A percentile compares a stretch with the other conserved stretches of the same genome.
Conservation (phyloP, 2,329 filamentous ascomycete genomes). For the Lomentospora prolificans region DNA sequence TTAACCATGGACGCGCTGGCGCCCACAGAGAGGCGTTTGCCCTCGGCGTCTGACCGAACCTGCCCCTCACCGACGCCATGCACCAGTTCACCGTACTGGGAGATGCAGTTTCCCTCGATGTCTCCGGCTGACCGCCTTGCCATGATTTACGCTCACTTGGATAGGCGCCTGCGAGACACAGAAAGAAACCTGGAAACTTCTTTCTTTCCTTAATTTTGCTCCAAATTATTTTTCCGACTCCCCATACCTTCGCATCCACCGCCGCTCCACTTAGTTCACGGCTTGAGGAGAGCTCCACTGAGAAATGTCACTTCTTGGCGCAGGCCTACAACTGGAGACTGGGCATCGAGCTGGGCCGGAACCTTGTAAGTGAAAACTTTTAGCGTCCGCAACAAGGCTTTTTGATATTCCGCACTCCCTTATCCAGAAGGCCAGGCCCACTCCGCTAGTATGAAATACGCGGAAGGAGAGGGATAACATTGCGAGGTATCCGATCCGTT, state of each 20-base stretch:
- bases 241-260: background rate
- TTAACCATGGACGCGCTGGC: too few relatives aligned
- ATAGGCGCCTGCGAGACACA: too few relatives aligned
- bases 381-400: background rate
- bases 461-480: too few relatives aligned
- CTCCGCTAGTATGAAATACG: too few relatives aligned
- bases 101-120: too few relatives aligned
- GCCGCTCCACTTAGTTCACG: background rate
- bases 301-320: background rate
- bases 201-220: background rate
- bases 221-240: background rate
- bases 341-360: background rate
- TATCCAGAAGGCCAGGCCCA: too few relatives aligned
- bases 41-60: background rate
- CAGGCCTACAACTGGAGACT: background rate
- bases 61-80: background rate
- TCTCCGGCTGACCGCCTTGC: background rate
- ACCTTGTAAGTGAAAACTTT: background rate
- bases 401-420: background rate
- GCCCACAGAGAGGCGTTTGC: background rate
- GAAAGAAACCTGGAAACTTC: too few relatives aligned
- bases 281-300: background rate
- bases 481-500: too few relatives aligned
- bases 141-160: too few relatives aligned
- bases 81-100: background rate